Percentiles rank a stretch among this genome's conserved stretches.
phyloP scores from a whole-genome alignment of 2,329 filamentous ascomycete species.

The Pseudogymnoascus sp. region DNA sequence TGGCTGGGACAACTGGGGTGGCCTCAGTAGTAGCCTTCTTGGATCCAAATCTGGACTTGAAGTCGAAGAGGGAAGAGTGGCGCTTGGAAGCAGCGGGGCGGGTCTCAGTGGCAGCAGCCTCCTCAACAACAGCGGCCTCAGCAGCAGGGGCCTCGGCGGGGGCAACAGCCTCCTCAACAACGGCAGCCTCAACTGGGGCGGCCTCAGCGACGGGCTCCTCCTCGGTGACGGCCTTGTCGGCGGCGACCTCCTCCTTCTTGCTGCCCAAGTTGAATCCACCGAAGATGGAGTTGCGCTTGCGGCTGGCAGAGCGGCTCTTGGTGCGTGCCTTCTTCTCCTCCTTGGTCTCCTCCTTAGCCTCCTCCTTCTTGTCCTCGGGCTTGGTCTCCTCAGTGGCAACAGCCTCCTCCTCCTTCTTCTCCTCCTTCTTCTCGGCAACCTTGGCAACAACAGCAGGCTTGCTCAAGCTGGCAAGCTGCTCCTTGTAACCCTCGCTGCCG shows the following conservation, averaged over 20 bases:
- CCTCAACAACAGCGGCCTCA: slow-evolving; percentile 27
- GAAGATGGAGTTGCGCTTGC: slow-evolving; percentile 61
- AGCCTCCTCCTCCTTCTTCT: slow-evolving; percentile 25
- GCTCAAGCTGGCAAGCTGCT: slow-evolving; percentile 30
- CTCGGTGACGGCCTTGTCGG: slow-evolving; percentile 28
- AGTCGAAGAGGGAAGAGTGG: slow-evolving; percentile 27
- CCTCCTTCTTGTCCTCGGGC: slow-evolving; percentile 29
- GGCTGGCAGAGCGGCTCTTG: slow-evolving; percentile 57
- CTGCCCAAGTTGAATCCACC: slow-evolving; percentile 47
- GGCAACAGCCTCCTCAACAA: slow-evolving; percentile 35
- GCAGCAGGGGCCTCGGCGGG: slow-evolving; percentile 27
- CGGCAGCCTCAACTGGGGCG: slow-evolving; percentile 20
- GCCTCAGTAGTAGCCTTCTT: slow-evolving; percentile 23
- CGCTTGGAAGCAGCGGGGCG: slow-evolving; percentile 29
- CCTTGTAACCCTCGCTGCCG: slow-evolving; percentile 82
- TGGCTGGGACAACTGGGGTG: slow-evolving; percentile 24
- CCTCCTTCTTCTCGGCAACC: slow-evolving; percentile 34
- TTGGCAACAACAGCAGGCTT: slow-evolving; percentile 35
- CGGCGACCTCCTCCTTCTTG: slow-evolving; percentile 46
- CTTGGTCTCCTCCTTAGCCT: slow-evolving; percentile 34
- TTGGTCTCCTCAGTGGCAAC: slow-evolving; percentile 28
- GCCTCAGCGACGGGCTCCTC: slow-evolving; percentile 31
- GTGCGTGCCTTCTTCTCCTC: slow-evolving; percentile 48
- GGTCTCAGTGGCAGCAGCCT: slow-evolving; percentile 21
- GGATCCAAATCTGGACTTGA: slow-evolving; percentile 25